A percentile compares a stretch with the other conserved stretches of the same genome.
phyloP scores from a whole-genome alignment of 164 flowering plant genomes.

The Warburgia ugandensis region DNA sequence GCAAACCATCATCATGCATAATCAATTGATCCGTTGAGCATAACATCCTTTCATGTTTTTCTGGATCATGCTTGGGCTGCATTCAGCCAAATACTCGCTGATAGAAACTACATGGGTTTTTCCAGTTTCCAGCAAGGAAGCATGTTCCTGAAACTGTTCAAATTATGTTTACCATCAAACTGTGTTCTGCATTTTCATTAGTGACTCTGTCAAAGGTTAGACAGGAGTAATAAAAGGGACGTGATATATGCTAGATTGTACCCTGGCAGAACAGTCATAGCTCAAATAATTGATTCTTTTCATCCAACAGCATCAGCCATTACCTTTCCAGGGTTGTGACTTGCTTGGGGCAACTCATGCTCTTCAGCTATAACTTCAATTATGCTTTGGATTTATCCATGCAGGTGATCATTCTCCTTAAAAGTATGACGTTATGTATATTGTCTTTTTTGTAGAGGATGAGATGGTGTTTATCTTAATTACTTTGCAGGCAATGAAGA shows the following conservation, averaged over 20 bases:
- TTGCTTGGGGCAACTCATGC: not conserved
- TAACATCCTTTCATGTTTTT: not conserved
- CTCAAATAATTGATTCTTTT: too few species aligned
- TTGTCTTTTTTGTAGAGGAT: not conserved
- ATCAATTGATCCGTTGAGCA: not conserved
- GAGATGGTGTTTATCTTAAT: too few species aligned
- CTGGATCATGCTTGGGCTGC: not conserved
- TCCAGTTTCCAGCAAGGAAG: not conserved
- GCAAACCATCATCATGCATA: not conserved
- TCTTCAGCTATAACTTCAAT: too few species aligned
- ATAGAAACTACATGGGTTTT: not conserved
- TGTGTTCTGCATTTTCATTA: not conserved
- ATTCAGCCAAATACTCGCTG: not conserved
- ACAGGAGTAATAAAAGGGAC: too few species aligned
- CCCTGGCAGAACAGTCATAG: too few species aligned
- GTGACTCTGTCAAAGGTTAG: too few species aligned
- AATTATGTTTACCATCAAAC: not conserved
- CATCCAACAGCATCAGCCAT: too few species aligned
- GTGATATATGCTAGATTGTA: too few species aligned
- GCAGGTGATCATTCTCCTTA: too few species aligned
- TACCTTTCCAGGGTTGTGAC: not conserved
- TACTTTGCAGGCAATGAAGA: slow-evolving; percentile 77
- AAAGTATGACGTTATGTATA: not conserved
- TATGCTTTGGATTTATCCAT: too few species aligned
- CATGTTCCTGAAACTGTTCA: not conserved